Evolutionary conservation across 768 basidiomycete genomes (phyloP), one percentile per base, ranked within the genome.

Genomic region (Psilocybe subaeruginosa): DNA sequence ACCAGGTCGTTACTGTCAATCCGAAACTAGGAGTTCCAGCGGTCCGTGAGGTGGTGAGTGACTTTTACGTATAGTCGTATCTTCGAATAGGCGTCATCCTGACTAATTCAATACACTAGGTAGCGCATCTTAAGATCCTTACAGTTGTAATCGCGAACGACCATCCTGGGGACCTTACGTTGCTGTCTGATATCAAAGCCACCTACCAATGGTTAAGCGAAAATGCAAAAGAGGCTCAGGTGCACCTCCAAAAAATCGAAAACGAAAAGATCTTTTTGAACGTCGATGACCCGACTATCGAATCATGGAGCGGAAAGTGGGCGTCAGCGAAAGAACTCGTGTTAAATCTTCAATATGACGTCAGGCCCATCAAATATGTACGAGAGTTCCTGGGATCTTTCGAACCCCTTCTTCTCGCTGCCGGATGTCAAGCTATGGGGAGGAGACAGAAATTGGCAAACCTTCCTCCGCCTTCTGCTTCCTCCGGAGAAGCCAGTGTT

Each of bases 231-330:
- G 66, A 69, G 2, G 58, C 65, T n/a, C 43, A 61, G 6, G 31
- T 50, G 7, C 56, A 75, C n/a, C 62, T 71, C 6, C 53, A 64
- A 3, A 65, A 65, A 30, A 30, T 56, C 19, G 64, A 70, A n/a
- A 43, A 67, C 17, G 62, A 74, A 12, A 65, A 63, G 2, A 62
- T 82, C 1, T 83, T 82, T 68, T 71, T 84, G 52, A 84, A 84
- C 48, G 77, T 84, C 48, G 67, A 75, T 30, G 71, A 81, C 61
- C 74, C 80, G 1, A 57, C 56, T 8, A 45, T 12, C 0, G 75
- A 75, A n/a, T 52, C 58, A 0, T 81, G 81, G 81, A 45, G 49
- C 9, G 56, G 47, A 2, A 30, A 61, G 3, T 83, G 79, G 78
- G 66, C 70, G 9, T 60, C 69, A 8, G 78, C 79, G 2, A 61